Conservation (phyloP, 805 yeast genomes). For the Maudiozyma serrabonitensis region DNA sequence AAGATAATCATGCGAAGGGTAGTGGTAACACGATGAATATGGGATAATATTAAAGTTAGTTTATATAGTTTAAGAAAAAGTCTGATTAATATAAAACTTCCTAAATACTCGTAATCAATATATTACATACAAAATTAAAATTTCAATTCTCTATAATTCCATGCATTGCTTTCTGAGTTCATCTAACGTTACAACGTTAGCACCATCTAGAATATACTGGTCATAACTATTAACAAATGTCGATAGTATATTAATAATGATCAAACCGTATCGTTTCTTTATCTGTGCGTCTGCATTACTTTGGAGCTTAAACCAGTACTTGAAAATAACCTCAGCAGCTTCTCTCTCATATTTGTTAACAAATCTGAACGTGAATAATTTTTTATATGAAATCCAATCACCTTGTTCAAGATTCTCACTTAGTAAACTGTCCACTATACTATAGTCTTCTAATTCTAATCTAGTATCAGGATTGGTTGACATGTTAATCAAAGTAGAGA, state of each 20-base stretch:
- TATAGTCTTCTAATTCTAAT: slow-evolving; percentile 17
- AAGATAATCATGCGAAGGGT: slow-evolving; percentile 77
- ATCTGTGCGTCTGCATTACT: slow-evolving; percentile 3
- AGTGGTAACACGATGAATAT: slow-evolving; percentile 77
- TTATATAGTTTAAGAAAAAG: not conserved
- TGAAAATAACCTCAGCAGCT: slow-evolving; percentile 24
- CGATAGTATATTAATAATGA: slow-evolving; percentile 21
- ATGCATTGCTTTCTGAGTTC: slow-evolving; percentile 18
- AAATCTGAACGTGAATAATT: slow-evolving; percentile 21
- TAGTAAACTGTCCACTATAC: slow-evolving; percentile 19
- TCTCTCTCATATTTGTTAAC: slow-evolving; percentile 21
- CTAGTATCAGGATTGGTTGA: slow-evolving; percentile 3
- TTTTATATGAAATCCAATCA: slow-evolving; percentile 19
- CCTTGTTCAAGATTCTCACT: slow-evolving; percentile 6
- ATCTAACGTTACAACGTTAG: slow-evolving; percentile 20
- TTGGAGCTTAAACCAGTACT: slow-evolving; percentile 9
- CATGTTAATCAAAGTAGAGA: slow-evolving; percentile 16
- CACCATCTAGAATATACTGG: slow-evolving; percentile 24
- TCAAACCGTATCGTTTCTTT: slow-evolving; percentile 15
- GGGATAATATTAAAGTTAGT: slow-evolving; percentile 30
- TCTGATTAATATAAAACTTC: not conserved
- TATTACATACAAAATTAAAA: not conserved
- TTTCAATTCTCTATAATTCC: not conserved
- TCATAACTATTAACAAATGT: slow-evolving; percentile 20
- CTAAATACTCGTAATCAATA: not conserved